Evolutionary conservation across 2,329 filamentous ascomycete species (phyloP).

Genomic region (Aureobasidium sp.): DNA sequence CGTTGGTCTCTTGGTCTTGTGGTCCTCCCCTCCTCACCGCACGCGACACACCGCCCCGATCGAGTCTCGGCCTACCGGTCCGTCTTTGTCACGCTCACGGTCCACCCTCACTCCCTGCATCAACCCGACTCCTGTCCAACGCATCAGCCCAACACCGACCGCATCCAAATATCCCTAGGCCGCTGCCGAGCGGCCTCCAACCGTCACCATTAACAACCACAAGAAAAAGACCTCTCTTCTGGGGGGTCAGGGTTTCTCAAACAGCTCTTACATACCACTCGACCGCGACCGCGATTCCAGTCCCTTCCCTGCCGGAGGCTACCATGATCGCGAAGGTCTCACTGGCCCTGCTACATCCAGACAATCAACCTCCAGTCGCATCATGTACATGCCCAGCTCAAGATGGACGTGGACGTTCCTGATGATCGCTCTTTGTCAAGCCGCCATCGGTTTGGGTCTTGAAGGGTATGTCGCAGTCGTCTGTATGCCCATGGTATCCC

Average conservation of each 20-base stretch:
- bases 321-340: slow-evolving; percentile 45
- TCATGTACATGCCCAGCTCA: slow-evolving; percentile 70
- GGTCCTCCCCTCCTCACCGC: background rate
- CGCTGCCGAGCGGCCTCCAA: slow-evolving; percentile 9
- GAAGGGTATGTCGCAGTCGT: slow-evolving; percentile 60
- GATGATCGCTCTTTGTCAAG: slow-evolving; percentile 63
- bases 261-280: slow-evolving; percentile 34
- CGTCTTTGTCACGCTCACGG: background rate
- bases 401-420: slow-evolving; percentile 87
- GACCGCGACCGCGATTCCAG: slow-evolving; percentile 37
- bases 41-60: slow-evolving; percentile 1
- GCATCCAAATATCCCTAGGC: background rate
- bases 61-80: background rate
- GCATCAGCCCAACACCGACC: background rate
- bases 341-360: slow-evolving; percentile 23
- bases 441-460: slow-evolving; percentile 68
- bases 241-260: slow-evolving; percentile 29
- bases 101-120: background rate
- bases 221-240: slow-evolving; percentile 50
- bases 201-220: slow-evolving; percentile 46
- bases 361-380: slow-evolving; percentile 31
- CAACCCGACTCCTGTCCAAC: background rate
- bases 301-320: slow-evolving; percentile 36
- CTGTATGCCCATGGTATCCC: background rate
- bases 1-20: background rate